These are phyloP conservation scores for Lentinula novae-zelandiae DNA, from an alignment of 1,284 basidiomycete species.

Conservation along the genomic window DNA sequence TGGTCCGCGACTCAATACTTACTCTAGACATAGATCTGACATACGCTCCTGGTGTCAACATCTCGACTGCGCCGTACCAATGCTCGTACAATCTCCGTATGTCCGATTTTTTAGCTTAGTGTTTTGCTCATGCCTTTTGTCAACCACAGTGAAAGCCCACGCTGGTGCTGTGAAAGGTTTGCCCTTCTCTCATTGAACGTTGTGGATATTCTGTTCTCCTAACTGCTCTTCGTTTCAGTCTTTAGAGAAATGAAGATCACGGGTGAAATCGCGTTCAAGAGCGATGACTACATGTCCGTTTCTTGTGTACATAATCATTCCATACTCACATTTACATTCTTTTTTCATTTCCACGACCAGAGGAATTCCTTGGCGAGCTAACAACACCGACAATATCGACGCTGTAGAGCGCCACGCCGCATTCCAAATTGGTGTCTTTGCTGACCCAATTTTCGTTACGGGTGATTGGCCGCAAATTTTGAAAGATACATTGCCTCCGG, in stretches of 20 bases:
- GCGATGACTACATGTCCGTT: slow-evolving; percentile 41
- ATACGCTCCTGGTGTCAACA: slow-evolving; percentile 37
- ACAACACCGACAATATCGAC: slow-evolving; percentile 37
- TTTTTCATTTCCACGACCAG: slow-evolving; percentile 18
- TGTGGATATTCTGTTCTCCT: neutral
- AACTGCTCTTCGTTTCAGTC: slow-evolving; percentile 21
- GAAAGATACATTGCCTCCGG: slow-evolving; percentile 39
- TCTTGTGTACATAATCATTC: neutral
- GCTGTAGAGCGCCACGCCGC: slow-evolving; percentile 44
- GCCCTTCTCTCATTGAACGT: neutral
- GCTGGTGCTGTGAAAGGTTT: slow-evolving; percentile 41
- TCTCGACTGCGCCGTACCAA: slow-evolving; percentile 36
- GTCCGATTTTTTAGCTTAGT: slow-evolving; percentile 13
- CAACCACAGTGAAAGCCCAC: slow-evolving; percentile 39
- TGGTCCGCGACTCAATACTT: neutral
- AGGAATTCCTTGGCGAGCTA: slow-evolving; percentile 40
- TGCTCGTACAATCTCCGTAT: slow-evolving; percentile 40
- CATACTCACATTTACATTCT: neutral
- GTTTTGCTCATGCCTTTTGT: neutral
- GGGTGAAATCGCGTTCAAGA: slow-evolving; percentile 47
- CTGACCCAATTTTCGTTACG: slow-evolving; percentile 40
- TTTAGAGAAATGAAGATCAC: slow-evolving; percentile 42
- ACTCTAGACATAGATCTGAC: slow-evolving; percentile 27
- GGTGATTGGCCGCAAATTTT: slow-evolving; percentile 47
- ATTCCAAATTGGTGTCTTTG: slow-evolving; percentile 42